These are phyloP conservation scores for Eutrema heterophyllum DNA, from an alignment of 345 rosid species.

Conservation along the genomic window DNA sequence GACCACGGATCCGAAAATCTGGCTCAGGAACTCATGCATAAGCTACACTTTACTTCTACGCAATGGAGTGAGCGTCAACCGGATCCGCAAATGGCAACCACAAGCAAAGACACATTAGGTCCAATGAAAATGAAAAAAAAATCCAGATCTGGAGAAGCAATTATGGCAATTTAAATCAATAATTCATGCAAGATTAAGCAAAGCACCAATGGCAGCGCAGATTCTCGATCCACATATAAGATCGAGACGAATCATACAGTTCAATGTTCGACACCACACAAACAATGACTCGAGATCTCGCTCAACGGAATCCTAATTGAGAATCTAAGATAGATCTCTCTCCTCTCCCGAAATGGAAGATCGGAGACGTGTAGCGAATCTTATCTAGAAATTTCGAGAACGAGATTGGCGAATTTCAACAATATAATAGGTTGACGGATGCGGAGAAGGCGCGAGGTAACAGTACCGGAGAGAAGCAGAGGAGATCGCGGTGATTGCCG, in stretches of 20 bases:
- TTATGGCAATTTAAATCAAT: neutral
- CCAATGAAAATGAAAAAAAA: neutral
- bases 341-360: constrained; percentile 10
- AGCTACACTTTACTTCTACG: constrained; percentile 1
- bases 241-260: constrained; percentile 14
- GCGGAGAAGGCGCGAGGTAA: neutral
- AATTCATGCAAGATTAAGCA: constrained; percentile 14
- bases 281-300: constrained; percentile 11
- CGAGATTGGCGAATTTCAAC: constrained; percentile 1
- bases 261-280: neutral
- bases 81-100: constrained; percentile 8
- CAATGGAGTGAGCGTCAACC: neutral
- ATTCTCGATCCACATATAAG: constrained; percentile 1
- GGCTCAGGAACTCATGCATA: neutral
- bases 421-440: neutral
- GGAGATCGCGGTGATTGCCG: constrained; percentile 8
- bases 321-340: constrained; percentile 18
- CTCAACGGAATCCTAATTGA: neutral
- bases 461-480: constrained; percentile 13
- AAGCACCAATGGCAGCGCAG: neutral
- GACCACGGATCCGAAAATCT: constrained; percentile 9
- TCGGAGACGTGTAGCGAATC: constrained; percentile 9
- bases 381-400: constrained; percentile 1
- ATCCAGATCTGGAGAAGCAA: constrained; percentile 12
- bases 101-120: neutral